A percentile compares a stretch with the other conserved stretches of the same genome.
These are phyloP conservation scores for Verbena officinalis DNA, from an alignment of 257 asterid species.

Conservation along the genomic window DNA sequence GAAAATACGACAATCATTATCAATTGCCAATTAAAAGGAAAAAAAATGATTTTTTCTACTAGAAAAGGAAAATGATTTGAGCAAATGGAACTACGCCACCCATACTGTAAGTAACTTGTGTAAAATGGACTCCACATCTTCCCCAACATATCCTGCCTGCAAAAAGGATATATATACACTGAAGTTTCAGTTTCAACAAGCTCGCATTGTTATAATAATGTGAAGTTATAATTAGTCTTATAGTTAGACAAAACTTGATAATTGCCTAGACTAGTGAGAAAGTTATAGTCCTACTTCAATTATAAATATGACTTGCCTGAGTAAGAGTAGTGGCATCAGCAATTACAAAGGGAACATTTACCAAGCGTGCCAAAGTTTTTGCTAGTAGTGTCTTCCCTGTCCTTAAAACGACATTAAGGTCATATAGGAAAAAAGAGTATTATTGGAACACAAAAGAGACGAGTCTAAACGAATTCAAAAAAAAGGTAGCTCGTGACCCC, in stretches of 20 bases:
- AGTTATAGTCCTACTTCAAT: too few relatives aligned
- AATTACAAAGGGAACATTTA: constrained; percentile 96
- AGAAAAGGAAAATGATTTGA: not conserved
- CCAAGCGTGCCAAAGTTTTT: constrained; percentile 95
- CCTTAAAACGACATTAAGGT: constrained; percentile 65
- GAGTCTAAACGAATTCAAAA: constrained; percentile 15
- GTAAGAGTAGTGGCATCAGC: constrained; percentile 99
- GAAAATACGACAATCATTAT: not conserved
- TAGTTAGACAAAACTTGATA: not conserved
- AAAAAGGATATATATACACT: constrained; percentile 20
- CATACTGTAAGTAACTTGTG: constrained; percentile 76
- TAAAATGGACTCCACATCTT: constrained; percentile 86
- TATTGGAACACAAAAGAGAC: constrained; percentile 23
- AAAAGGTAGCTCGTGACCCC: not conserved
- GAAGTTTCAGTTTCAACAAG: constrained; percentile 1
- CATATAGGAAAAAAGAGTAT: constrained; percentile 63
- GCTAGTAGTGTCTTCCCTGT: constrained; percentile 99
- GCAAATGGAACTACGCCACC: not conserved
- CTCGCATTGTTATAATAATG: not conserved
- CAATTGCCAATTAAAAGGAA: too few relatives aligned
- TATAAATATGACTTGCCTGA: constrained; percentile 59
- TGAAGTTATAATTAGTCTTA: not conserved
- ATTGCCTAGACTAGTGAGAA: too few relatives aligned
- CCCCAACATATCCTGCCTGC: constrained; percentile 96
- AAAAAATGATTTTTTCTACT: too few relatives aligned